A percentile compares a stretch with the other conserved stretches of the same genome.
Evolutionary conservation across 2,329 filamentous ascomycete species (phyloP).

Genomic region (Phialocephala subalpina): DNA sequence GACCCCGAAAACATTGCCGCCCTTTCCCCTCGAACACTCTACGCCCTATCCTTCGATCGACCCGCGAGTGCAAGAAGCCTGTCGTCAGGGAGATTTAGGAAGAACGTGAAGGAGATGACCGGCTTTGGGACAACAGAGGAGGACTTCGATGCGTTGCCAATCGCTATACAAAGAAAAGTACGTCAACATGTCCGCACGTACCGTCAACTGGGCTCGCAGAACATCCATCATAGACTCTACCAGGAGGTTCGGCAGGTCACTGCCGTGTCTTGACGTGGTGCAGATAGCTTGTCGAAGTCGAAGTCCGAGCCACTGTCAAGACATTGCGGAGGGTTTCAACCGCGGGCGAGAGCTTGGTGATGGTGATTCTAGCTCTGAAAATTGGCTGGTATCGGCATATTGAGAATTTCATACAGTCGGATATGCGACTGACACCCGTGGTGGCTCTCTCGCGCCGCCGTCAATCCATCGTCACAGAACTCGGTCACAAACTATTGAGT

Average conservation of each 20-base stretch:
- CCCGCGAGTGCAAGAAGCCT: conserved; percentile 36
- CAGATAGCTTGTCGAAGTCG: background rate
- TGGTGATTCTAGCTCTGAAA: background rate
- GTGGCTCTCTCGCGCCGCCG: background rate
- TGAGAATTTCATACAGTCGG: background rate
- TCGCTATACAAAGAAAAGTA: conserved; percentile 61
- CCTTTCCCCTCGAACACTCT: conserved; percentile 37
- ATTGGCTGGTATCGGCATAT: conserved; percentile 3
- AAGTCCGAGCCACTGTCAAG: background rate
- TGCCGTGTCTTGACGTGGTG: background rate
- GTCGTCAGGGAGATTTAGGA: conserved; percentile 35
- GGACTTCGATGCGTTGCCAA: conserved; percentile 58
- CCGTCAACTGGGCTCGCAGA: conserved; percentile 5
- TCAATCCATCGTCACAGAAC: background rate
- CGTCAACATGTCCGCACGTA: conserved; percentile 37
- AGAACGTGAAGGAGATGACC: conserved; percentile 43
- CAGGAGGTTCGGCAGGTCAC: background rate
- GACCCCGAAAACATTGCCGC: conserved; percentile 10
- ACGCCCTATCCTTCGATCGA: conserved; percentile 40
- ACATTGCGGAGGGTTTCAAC: background rate
- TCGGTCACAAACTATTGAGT: background rate
- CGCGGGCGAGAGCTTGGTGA: background rate
- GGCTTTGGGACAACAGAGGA: conserved; percentile 48
- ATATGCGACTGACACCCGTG: background rate
- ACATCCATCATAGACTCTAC: background rate